Base-by-base conservation (phyloP, 83 land plant genomes). In the Picea abies region DNA sequence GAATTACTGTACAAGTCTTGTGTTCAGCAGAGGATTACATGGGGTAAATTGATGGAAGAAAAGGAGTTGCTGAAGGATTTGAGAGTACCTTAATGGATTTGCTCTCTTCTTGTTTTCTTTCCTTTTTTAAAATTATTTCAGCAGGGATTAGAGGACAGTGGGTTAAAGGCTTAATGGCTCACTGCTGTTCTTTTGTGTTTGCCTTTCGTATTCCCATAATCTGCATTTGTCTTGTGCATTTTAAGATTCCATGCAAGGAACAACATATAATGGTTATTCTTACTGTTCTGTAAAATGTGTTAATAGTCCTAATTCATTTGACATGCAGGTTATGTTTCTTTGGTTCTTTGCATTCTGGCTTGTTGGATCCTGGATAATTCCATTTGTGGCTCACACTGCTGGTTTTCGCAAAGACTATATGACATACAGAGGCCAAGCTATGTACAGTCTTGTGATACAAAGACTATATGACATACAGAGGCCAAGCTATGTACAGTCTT, bases 331-430 rank as follows among this genome's bases (percentile, higher is more conserved):
- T 49, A 98, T 93, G 95, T 87, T 98, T 25, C 94, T 98, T 7
- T 96, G 99, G 99, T 87, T 94, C 80, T 87, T 90, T 47, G 90
- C 99, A 15, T 98, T 94, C 79, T 98, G 99, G 99, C 84, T 98
- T 58, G 91, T 98, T 22, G 99, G 97, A 10, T 96, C 97, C 15
- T 98, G 99, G 99, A 81, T 96, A 58, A 91, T 98, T 26, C 98
- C 99, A n/a, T 91, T 96, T 61, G 75, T 84, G 41, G 99, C 97
- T 3, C 95, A 98, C 79, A 75, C 84, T 3, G 86, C 89, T 68
- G 98, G 99, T 5, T 92, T 90, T 87, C 92, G 86, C 83, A 97
- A 92, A 83, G 94, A 96, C 72, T 75, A 90, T 10, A 75, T 98
- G 39, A 90, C 99, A 5, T 91, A 91, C 84, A 76, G 99, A 76